Base-by-base conservation (phyloP, 2,329 filamentous ascomycete species). In the Eurotiales sp. region DNA sequence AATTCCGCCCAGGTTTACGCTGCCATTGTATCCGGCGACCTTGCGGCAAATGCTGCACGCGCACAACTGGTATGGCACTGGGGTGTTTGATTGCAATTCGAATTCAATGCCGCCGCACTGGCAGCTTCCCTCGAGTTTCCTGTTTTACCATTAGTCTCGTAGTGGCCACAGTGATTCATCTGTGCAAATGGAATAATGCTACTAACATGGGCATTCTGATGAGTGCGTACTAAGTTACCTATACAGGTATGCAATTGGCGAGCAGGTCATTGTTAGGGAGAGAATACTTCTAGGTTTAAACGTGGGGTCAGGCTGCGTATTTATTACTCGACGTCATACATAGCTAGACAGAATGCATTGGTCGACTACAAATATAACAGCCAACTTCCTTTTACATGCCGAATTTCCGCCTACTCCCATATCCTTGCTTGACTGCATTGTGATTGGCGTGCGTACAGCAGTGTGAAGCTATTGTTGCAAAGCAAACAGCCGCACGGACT, bases 1-100 rank as follows among this genome's bases (percentile, higher is more conserved):
- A n/a, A 75, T 68, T 1, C 70, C 73, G 8, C 74, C 74, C 2
- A 76, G 61, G 55, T 77, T 77, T 23, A 76, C 72, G 43, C 65
- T 65, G n/a, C 74, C 73, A 22, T 62, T 62, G 54, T 74, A 70
- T 12, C 74, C 74, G 11, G 70, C 71, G 25, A 73, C 65, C 61
- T 77, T 77, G 44, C 74, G 73, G 52, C 74, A 77, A 56, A 77
- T 77, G 54, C 72, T 72, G 58, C 74, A 77, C 30, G 72, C 72
- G 50, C 75, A 77, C 25, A 77, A 63, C 57, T 77, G 73, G 52
- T 76, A 77, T 0, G 74, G 75, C 0, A 75, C 72, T 0, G 74
- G 74, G 0, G 74, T 77, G 29, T 72, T 64, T 2, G 72, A 76
- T 47, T 75, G 58, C 7, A 77, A 61, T 3, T 64, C 67, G 56